Base-by-base conservation (phyloP, 768 basidiomycete species). In the Russula lepida region DNA sequence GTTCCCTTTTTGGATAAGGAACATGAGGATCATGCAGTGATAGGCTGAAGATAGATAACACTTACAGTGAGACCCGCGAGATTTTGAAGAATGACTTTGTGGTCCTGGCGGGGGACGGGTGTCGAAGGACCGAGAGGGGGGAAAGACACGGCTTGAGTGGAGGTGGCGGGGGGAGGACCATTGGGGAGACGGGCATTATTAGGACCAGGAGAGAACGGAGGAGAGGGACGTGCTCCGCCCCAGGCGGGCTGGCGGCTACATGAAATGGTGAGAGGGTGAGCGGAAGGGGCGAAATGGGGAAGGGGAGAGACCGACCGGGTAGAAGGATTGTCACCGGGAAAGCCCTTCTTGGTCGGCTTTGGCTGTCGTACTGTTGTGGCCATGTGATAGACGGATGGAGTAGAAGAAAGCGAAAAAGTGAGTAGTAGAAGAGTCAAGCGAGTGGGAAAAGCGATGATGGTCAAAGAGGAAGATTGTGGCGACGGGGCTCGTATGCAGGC, bases 221-320 rank as follows among this genome's bases (percentile, higher is more conserved):
- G 84, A 54, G 88, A 86, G 58, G 84, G 77, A 59, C 88, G 83
- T 56, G 85, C 73, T 56, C 81, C 82, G 66, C 81, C 73, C 89
- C 88, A 91, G 30, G 88, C 86, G 64, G 78, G 72, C 56, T 74
- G 66, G 60, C 76, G 74, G 63, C 76, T 80, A 60, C 47, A 52
- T 23, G 48, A 17, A 41, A 49, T 6, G 25, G 27, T 27, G 44
- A 6, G 30, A 19, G 27, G 12, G 56, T 48, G 39, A 51, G 25
- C 55, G 57, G 27, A 54, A 48, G 41, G 58, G 66, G 62, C 58
- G 66, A 55, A 54, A 64, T 44, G 59, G 64, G 51, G 58, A 51
- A 21, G 59, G 54, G 51, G 43, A 59, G 44, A 58, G 68, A 82
- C 83, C 75, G 75, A 77, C 83, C 78, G 74, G 72, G 75, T 65